A percentile compares a stretch with the other conserved stretches of the same genome.
These are phyloP conservation scores for Omphalea diandra DNA, from an alignment of 441 rosid species.

Conservation along the genomic window DNA sequence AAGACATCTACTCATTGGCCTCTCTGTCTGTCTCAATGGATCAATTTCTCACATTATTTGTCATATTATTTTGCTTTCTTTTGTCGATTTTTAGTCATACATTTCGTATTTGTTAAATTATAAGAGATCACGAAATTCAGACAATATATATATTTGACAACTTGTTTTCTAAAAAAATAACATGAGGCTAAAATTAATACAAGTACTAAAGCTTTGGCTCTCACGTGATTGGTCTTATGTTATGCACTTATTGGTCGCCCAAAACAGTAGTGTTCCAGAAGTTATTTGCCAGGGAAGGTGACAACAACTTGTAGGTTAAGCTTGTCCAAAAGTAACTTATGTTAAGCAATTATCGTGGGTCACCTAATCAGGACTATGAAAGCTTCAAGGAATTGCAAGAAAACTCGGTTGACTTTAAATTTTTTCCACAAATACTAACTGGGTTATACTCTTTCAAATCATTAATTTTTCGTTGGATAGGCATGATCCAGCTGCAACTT, in stretches of 20 bases:
- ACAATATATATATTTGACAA: too few species aligned
- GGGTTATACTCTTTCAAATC: neutral
- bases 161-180: too few species aligned
- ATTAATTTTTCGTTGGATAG: neutral
- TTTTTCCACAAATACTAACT: neutral
- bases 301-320: conserved; percentile 28
- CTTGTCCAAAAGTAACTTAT: conserved; percentile 34
- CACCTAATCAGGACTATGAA: conserved; percentile 57
- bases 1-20: conserved; percentile 19
- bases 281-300: conserved; percentile 9
- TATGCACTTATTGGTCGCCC: neutral
- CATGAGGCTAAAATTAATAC: neutral
- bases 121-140: too few species aligned
- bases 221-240: neutral
- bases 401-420: conserved; percentile 35
- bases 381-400: conserved; percentile 35
- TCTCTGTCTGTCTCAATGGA: conserved; percentile 21
- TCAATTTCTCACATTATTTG: conserved; percentile 7
- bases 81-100: neutral
- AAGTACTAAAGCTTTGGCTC: neutral
- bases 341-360: conserved; percentile 42
- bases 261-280: neutral
- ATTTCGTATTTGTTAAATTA: neutral
- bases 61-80: neutral
- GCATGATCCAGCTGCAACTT: neutral